These are phyloP conservation scores for Macrophomina phaseolina DNA, from an alignment of 2,329 filamentous ascomycete species.

Conservation along the genomic window DNA sequence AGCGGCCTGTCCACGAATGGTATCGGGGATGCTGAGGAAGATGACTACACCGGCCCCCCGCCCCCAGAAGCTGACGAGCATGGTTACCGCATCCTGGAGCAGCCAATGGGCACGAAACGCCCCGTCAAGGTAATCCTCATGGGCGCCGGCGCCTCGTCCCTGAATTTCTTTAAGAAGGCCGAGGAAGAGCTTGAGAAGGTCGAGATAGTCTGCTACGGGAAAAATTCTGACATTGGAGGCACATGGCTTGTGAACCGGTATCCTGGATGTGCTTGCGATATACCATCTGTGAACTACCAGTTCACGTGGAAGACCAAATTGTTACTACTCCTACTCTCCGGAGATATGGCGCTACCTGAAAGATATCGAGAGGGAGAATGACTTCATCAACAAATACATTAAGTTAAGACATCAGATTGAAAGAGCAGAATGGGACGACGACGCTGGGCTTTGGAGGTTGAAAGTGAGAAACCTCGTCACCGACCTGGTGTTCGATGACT, in stretches of 20 bases:
- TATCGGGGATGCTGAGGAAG: neutral
- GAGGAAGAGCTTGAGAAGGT: slow-evolving; percentile 52
- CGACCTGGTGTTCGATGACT: slow-evolving; percentile 43
- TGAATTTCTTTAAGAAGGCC: slow-evolving; percentile 54
- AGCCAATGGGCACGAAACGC: slow-evolving; percentile 50
- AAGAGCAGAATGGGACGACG: slow-evolving; percentile 56
- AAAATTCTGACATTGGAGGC: slow-evolving; percentile 52
- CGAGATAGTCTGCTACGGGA: slow-evolving; percentile 56
- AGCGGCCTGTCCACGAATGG: neutral
- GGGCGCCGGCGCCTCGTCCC: slow-evolving; percentile 55
- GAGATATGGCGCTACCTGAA: slow-evolving; percentile 57
- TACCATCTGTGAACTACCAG: slow-evolving; percentile 54
- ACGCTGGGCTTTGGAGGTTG: slow-evolving; percentile 57
- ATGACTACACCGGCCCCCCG: slow-evolving; percentile 23
- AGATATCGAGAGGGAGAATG: slow-evolving; percentile 56
- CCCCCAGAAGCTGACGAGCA: slow-evolving; percentile 45
- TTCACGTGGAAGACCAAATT: slow-evolving; percentile 51
- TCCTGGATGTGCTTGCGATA: slow-evolving; percentile 51
- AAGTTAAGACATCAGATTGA: slow-evolving; percentile 56
- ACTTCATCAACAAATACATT: slow-evolving; percentile 57
- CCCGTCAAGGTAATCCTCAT: slow-evolving; percentile 56
- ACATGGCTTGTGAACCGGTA: slow-evolving; percentile 55
- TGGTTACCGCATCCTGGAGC: slow-evolving; percentile 51
- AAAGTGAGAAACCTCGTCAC: slow-evolving; percentile 46
- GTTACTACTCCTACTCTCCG: slow-evolving; percentile 53